phyloP scores from a whole-genome alignment of 768 basidiomycete genomes.

The Imleria badia region DNA sequence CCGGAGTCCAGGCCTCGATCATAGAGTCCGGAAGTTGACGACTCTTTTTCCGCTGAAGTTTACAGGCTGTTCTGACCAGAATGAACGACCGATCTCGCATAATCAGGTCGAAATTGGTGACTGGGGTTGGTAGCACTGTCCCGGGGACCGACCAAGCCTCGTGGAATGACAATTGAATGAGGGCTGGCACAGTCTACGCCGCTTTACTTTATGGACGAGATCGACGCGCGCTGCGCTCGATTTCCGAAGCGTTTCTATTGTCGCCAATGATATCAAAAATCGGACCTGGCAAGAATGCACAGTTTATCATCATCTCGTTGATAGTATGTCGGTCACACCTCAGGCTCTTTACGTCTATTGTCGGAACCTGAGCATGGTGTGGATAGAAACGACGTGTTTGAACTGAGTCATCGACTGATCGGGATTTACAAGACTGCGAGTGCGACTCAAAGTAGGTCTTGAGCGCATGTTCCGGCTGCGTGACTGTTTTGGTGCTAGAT shows the following conservation, averaged over 20 bases:
- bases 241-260: constrained; percentile 97
- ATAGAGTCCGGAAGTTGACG: too few species aligned
- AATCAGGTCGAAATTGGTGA: too few species aligned
- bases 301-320: constrained; percentile 98
- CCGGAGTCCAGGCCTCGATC: too few species aligned
- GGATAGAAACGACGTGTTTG: constrained; percentile 93
- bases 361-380: not conserved
- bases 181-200: constrained; percentile 87
- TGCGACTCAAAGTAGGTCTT: constrained; percentile 66
- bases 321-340: constrained; percentile 47
- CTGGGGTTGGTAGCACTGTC: too few species aligned
- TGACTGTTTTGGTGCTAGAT: constrained; percentile 41
- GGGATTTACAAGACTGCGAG: constrained; percentile 99
- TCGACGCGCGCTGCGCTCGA: constrained; percentile 93
- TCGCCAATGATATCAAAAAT: constrained; percentile 98
- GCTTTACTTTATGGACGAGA: constrained; percentile 98
- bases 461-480: too few species aligned
- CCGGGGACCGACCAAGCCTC: too few species aligned
- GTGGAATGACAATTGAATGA: too few species aligned
- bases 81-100: too few species aligned
- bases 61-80: too few species aligned
- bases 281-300: constrained; percentile 95
- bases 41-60: too few species aligned
- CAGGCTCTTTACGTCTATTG: not conserved
- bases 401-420: constrained; percentile 93